Percentiles rank a stretch among this genome's conserved stretches.
Evolutionary conservation across 2,329 filamentous ascomycete species (phyloP).

Genomic region (Cadophora luteo-olivacea): DNA sequence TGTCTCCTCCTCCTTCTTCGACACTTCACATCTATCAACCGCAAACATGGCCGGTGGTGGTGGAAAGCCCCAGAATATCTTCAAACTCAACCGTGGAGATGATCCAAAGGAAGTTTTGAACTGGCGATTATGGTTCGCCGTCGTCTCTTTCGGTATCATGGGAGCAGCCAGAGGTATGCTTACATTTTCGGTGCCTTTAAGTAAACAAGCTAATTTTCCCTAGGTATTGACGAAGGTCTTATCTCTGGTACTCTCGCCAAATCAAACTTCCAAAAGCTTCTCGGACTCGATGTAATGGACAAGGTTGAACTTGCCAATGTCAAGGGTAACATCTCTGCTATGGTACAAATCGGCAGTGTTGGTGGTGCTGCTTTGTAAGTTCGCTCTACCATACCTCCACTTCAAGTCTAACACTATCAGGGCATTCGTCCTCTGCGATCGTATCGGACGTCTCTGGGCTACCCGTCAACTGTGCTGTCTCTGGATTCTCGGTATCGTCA

Average conservation of each 20-base stretch:
- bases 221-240: constrained; percentile 71
- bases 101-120: constrained; percentile 77
- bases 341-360: constrained; percentile 50
- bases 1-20: neutral
- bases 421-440: constrained; percentile 64
- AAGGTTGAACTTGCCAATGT: constrained; percentile 66
- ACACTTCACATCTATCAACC: neutral
- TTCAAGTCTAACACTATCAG: constrained; percentile 9
- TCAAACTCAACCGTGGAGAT: constrained; percentile 66
- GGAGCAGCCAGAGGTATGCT: constrained; percentile 71
- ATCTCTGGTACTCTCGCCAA: constrained; percentile 75
- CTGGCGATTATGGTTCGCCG: constrained; percentile 78
- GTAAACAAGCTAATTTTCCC: neutral
- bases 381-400: neutral
- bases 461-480: constrained; percentile 62
- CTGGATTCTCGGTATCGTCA: constrained; percentile 63
- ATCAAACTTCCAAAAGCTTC: constrained; percentile 65
- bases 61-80: constrained; percentile 67
- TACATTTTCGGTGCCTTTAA: neutral
- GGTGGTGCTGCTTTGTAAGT: constrained; percentile 61
- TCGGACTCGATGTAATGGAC: constrained; percentile 62
- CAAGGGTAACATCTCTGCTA: constrained; percentile 65
- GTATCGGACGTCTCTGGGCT: constrained; percentile 68
- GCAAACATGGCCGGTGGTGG: constrained; percentile 55
- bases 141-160: constrained; percentile 75